Evolutionary conservation across 2,329 filamentous ascomycete genomes (phyloP).

Genomic region (Nemania bipapillata): DNA sequence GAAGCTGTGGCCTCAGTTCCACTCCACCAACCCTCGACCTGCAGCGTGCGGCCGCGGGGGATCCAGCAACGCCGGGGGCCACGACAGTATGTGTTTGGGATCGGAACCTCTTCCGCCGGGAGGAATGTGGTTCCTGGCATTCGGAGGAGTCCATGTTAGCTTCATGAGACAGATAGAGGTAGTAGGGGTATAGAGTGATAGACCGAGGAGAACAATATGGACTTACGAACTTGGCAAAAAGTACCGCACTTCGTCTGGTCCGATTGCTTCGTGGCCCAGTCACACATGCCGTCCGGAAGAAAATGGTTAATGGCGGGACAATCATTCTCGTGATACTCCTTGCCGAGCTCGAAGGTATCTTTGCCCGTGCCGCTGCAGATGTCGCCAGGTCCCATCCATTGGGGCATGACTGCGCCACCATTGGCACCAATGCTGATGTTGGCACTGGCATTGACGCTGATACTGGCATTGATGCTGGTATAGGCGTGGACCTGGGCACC

Average conservation of each 20-base stretch:
- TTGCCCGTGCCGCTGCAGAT: slow-evolving; percentile 11
- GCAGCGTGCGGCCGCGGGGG: slow-evolving; percentile 1
- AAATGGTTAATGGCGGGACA: slow-evolving; percentile 20
- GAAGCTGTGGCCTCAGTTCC: background rate
- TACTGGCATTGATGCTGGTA: background rate
- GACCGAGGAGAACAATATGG: background rate
- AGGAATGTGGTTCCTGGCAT: slow-evolving; percentile 21
- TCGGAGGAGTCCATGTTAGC: background rate
- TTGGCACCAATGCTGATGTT: background rate
- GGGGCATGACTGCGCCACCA: background rate
- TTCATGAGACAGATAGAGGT: background rate
- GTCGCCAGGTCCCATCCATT: background rate
- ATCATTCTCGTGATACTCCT: slow-evolving; percentile 3
- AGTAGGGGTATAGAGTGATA: background rate
- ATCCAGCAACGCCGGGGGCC: slow-evolving; percentile 27
- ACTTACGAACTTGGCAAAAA: slow-evolving; percentile 33
- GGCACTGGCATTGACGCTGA: background rate
- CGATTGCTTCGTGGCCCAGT: slow-evolving; percentile 20
- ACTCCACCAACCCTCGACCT: slow-evolving; percentile 4
- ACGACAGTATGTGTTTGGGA: slow-evolving; percentile 31
- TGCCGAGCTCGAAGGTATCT: slow-evolving; percentile 11
- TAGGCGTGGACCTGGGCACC: background rate
- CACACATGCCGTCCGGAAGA: slow-evolving; percentile 21
- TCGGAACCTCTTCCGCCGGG: slow-evolving; percentile 24
- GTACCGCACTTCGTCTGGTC: slow-evolving; percentile 15